phyloP scores from a whole-genome alignment of 2,329 filamentous ascomycete species.

The Aspergillus ustus region DNA sequence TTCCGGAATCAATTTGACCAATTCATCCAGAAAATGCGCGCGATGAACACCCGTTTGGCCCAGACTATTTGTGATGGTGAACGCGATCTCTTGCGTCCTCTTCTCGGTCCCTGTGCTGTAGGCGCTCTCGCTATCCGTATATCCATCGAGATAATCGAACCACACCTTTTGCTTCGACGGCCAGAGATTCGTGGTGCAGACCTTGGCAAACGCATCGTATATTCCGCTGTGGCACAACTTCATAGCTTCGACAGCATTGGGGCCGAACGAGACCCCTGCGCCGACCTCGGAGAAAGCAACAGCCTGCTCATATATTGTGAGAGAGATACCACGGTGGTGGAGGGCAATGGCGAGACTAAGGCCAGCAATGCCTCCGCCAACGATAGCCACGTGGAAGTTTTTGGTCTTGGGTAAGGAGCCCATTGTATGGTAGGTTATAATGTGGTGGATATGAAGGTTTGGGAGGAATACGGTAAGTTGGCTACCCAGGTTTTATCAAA shows the following conservation, averaged over 20 bases:
- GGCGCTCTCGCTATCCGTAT: slow-evolving; percentile 11
- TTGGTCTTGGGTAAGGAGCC: slow-evolving; percentile 17
- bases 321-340: slow-evolving; percentile 35
- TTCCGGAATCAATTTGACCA: slow-evolving; percentile 38
- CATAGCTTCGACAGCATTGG: slow-evolving; percentile 39
- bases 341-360: slow-evolving; percentile 44
- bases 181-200: slow-evolving; percentile 39
- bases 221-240: slow-evolving; percentile 32
- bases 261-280: slow-evolving; percentile 43
- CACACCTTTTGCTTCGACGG: slow-evolving; percentile 34
- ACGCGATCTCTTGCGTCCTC: slow-evolving; percentile 27
- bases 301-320: slow-evolving; percentile 45
- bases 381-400: slow-evolving; percentile 34
- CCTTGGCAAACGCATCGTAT: slow-evolving; percentile 37
- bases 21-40: slow-evolving; percentile 41
- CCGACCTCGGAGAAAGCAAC: slow-evolving; percentile 44
- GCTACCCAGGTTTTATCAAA: slow-evolving; percentile 5
- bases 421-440: slow-evolving; percentile 13
- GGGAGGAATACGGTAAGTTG: not conserved
- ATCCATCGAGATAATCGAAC: slow-evolving; percentile 31
- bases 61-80: slow-evolving; percentile 29
- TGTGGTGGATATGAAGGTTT: not conserved
- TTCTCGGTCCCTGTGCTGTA: slow-evolving; percentile 10
- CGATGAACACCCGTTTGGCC: slow-evolving; percentile 34
- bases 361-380: slow-evolving; percentile 44